A percentile compares a stretch with the other conserved stretches of the same genome.
Conservation (phyloP, 2,329 filamentous ascomycete genomes). For the Trichoderma sp. region DNA sequence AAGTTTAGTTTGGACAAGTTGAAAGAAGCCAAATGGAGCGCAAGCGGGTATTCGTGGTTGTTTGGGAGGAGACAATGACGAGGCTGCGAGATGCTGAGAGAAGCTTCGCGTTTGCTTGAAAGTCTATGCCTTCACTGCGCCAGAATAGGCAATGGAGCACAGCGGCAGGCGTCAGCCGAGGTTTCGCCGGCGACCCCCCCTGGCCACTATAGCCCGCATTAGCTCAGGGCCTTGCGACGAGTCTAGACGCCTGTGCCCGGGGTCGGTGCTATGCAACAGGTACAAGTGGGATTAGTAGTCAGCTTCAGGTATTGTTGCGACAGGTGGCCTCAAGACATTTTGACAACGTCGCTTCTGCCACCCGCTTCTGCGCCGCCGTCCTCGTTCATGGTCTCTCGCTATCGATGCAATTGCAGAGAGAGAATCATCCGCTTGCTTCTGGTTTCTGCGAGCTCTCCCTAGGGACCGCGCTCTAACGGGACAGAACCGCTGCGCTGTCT, state of each 20-base stretch:
- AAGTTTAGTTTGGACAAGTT: background rate
- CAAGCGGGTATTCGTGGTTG: slow-evolving; percentile 9
- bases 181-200: slow-evolving; percentile 28
- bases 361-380: slow-evolving; percentile 19
- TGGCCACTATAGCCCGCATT: slow-evolving; percentile 20
- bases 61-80: background rate
- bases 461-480: slow-evolving; percentile 8
- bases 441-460: slow-evolving; percentile 14
- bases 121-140: slow-evolving; percentile 7
- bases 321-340: slow-evolving; percentile 38
- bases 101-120: slow-evolving; percentile 18
- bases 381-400: slow-evolving; percentile 20
- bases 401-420: slow-evolving; percentile 20
- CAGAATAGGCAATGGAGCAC: slow-evolving; percentile 10
- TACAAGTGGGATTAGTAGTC: slow-evolving; percentile 5
- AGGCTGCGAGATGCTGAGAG: background rate
- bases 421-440: background rate
- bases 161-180: slow-evolving; percentile 19
- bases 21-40: background rate
- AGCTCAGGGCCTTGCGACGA: slow-evolving; percentile 20
- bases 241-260: slow-evolving; percentile 15
- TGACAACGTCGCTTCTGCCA: slow-evolving; percentile 18
- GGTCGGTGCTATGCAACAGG: background rate
- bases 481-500: background rate
- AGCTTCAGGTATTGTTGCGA: slow-evolving; percentile 36